A percentile compares a stretch with the other conserved stretches of the same genome.
These are phyloP conservation scores for Picea engelmannii DNA, from an alignment of 83 land plant species.

Conservation along the genomic window DNA sequence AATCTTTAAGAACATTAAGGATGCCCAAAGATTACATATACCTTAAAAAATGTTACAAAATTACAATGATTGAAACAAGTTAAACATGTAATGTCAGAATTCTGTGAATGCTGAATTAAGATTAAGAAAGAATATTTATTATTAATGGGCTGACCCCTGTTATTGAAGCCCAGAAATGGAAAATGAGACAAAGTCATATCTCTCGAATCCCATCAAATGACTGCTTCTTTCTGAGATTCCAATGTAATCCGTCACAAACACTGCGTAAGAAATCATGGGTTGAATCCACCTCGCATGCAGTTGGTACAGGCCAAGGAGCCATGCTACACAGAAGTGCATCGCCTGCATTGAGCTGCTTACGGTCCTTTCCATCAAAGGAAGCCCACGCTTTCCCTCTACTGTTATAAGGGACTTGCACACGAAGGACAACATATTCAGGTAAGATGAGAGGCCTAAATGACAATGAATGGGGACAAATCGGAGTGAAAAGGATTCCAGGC, in stretches of 20 bases:
- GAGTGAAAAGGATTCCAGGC: conserved; percentile 91
- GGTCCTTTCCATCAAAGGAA: conserved; percentile 91
- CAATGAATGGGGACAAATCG: conserved; percentile 97
- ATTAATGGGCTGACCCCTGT: no score
- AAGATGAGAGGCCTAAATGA: conserved; percentile 91
- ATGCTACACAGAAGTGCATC: conserved; percentile 85
- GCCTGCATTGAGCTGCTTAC: conserved; percentile 70
- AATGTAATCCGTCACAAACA: conserved; percentile 86
- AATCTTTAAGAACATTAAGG: no score
- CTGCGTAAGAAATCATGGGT: conserved; percentile 84
- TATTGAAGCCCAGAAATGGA: no score
- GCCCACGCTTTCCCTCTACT: conserved; percentile 96
- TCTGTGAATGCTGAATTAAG: no score
- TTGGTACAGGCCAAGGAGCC: conserved; percentile 93
- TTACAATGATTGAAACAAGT: no score
- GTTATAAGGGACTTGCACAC: conserved; percentile 76
- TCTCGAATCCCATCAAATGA: conserved; percentile 75
- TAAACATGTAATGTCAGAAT: no score
- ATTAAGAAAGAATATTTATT: no score
- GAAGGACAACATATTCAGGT: conserved; percentile 82
- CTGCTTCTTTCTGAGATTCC: conserved; percentile 91
- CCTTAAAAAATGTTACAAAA: no score
- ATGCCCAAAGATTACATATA: no score
- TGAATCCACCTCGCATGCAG: conserved; percentile 76
- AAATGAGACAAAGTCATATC: background rate